Conservation (phyloP, 2,329 filamentous ascomycete species). For the Huntiella abstrusa region DNA sequence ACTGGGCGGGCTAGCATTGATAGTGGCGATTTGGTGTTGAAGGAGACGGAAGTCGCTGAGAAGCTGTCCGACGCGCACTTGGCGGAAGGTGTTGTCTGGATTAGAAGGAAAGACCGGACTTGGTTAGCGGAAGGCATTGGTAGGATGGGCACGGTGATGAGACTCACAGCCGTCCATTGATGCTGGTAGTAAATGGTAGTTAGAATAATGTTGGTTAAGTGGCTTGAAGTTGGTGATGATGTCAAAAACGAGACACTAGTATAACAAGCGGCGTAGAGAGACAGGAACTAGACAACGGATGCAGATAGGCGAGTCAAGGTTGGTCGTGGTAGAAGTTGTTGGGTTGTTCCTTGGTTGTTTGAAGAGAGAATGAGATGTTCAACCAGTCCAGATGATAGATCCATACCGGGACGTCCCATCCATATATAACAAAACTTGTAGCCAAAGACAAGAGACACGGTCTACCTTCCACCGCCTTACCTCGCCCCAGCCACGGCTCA, state of each 20-base stretch:
- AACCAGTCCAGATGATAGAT: too few species aligned
- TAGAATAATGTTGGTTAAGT: neutral
- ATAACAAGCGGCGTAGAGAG: neutral
- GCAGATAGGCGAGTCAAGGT: neutral
- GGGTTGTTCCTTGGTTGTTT: too few species aligned
- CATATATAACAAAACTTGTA: too few species aligned
- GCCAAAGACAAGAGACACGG: too few species aligned
- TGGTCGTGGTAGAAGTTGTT: neutral
- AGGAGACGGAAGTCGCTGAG: constrained; percentile 42
- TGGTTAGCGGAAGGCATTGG: neutral
- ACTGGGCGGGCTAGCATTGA: constrained; percentile 33
- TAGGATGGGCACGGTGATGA: neutral
- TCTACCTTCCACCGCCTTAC: too few species aligned
- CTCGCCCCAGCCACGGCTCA: too few species aligned
- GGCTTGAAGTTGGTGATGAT: neutral
- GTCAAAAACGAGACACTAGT: neutral
- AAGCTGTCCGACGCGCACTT: constrained; percentile 40
- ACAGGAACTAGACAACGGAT: neutral
- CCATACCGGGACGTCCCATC: too few species aligned
- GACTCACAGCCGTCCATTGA: constrained; percentile 16
- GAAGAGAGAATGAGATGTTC: too few species aligned
- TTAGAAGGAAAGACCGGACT: neutral
- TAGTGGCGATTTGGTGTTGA: constrained; percentile 42
- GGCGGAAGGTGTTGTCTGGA: constrained; percentile 42
- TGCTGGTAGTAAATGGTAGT: constrained; percentile 2